Percentiles rank a stretch among this genome's conserved stretches.
phyloP scores from a whole-genome alignment of 1,284 basidiomycete species.

The Leccinum subrobustum region DNA sequence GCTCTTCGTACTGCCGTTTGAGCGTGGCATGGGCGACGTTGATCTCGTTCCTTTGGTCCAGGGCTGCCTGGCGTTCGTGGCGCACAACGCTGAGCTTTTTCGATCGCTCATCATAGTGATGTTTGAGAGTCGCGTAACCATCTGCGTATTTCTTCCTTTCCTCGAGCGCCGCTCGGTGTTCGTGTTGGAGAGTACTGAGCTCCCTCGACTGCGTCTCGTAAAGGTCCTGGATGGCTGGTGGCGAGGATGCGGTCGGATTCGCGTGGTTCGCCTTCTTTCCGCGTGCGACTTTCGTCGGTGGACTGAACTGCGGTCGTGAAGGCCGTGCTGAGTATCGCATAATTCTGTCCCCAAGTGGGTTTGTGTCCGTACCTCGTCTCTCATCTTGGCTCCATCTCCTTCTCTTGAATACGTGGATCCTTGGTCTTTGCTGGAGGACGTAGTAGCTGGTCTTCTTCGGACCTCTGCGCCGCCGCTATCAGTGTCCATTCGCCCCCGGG shows the following conservation, averaged over 20 bases:
- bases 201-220: conserved; percentile 12
- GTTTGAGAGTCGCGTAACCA: neutral
- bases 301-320: neutral
- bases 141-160: conserved; percentile 10
- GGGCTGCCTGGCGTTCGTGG: conserved; percentile 9
- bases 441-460: neutral
- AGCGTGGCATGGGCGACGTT: conserved; percentile 3
- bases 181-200: conserved; percentile 2
- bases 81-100: conserved; percentile 1
- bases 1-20: conserved; percentile 12
- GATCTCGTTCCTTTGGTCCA: conserved; percentile 1
- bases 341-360: neutral
- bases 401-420: neutral
- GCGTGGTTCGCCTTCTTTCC: neutral
- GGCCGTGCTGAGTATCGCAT: neutral
- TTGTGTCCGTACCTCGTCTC: conserved; percentile 11
- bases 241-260: neutral
- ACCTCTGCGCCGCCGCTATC: neutral
- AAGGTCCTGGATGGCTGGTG: neutral
- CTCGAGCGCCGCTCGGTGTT: conserved; percentile 3
- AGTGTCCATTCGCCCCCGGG: neutral
- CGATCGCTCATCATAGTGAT: conserved; percentile 9
- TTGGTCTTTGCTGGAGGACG: neutral
- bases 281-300: neutral
- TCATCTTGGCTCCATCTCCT: neutral